Percentiles rank a stretch among this genome's conserved stretches.
Evolutionary conservation across 2,329 filamentous ascomycete genomes (phyloP).

Genomic region (Huntiella decipiens): DNA sequence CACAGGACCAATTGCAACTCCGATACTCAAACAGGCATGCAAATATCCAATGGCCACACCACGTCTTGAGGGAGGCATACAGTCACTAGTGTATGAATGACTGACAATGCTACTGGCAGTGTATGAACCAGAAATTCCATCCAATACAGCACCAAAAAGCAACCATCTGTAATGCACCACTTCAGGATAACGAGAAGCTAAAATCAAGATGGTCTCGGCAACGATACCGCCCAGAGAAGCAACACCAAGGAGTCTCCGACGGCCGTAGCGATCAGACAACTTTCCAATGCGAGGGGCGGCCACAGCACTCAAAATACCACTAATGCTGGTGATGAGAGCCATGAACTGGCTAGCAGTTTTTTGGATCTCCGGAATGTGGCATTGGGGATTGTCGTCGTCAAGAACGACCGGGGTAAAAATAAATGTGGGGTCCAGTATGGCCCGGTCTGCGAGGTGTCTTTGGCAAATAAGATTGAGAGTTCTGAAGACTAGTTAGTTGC

Average conservation of each 20-base stretch:
- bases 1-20: constrained; percentile 74
- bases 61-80: constrained; percentile 59
- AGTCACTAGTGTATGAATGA: constrained; percentile 80
- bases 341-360: constrained; percentile 59
- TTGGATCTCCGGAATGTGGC: constrained; percentile 61
- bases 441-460: constrained; percentile 43
- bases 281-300: constrained; percentile 67
- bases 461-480: constrained; percentile 50
- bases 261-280: constrained; percentile 71
- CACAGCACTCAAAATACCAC: constrained; percentile 61
- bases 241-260: constrained; percentile 53
- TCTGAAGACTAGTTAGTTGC: background rate
- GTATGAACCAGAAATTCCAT: constrained; percentile 77
- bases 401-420: constrained; percentile 45
- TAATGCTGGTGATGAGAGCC: constrained; percentile 53
- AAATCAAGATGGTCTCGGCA: constrained; percentile 57
- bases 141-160: constrained; percentile 54
- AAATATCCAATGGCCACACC: constrained; percentile 77
- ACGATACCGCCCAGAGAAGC: constrained; percentile 56
- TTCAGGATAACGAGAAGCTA: constrained; percentile 59
- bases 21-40: constrained; percentile 71
- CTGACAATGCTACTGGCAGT: constrained; percentile 58
- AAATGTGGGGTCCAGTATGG: constrained; percentile 36
- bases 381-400: constrained; percentile 57
- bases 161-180: constrained; percentile 59